Conservation (phyloP, 768 basidiomycete genomes). For the Punctularia strigosozonata region DNA sequence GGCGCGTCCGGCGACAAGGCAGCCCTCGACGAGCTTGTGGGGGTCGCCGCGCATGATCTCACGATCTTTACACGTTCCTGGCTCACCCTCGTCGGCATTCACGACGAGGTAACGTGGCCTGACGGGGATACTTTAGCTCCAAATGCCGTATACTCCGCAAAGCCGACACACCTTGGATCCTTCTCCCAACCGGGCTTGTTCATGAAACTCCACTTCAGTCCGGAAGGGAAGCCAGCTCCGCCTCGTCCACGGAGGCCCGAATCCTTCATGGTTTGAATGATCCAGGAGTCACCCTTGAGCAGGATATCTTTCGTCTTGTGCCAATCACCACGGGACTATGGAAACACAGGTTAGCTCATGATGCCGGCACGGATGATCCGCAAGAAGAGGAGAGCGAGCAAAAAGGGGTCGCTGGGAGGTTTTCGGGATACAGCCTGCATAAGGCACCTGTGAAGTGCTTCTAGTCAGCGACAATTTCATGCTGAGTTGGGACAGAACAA, state of each 20-base stretch:
- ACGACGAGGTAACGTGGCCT: constrained; percentile 95
- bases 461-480: too few species aligned
- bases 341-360: not conserved
- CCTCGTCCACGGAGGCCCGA: constrained; percentile 93
- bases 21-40: constrained; percentile 96
- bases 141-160: not conserved
- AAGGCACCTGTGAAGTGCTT: too few species aligned
- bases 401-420: too few species aligned
- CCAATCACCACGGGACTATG: constrained; percentile 90
- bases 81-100: constrained; percentile 98
- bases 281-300: constrained; percentile 92
- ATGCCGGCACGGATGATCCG: not conserved
- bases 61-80: constrained; percentile 97
- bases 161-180: constrained; percentile 54
- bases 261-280: constrained; percentile 92
- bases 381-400: not conserved
- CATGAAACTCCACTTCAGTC: constrained; percentile 98
- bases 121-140: not conserved
- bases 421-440: too few species aligned
- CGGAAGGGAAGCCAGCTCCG: constrained; percentile 94
- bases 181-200: constrained; percentile 99
- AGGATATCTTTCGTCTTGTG: constrained; percentile 95
- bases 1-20: constrained; percentile 88
- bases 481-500: too few species aligned
- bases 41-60: constrained; percentile 97